Base-by-base conservation (phyloP, 805 yeast genomes). In the Hanseniaspora vineae region DNA sequence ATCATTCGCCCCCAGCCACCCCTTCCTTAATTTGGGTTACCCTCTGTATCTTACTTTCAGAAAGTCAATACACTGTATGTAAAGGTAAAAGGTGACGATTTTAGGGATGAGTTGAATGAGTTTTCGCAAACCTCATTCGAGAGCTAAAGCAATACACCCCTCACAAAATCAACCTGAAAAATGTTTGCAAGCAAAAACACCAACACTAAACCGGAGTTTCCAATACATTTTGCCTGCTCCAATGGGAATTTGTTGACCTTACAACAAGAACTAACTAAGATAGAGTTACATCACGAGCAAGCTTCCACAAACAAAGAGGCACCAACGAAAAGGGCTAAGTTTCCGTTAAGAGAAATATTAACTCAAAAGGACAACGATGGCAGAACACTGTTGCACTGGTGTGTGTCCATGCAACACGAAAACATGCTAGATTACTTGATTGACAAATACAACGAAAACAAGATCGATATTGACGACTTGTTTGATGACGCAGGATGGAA, bases 341-440 rank as follows among this genome's bases (percentile, higher is more conserved):
- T 39, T 9, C 42, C 74, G 44, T 81, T 86, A 8, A 66, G 70
- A 32, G 58, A 68, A 13, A 73, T 76, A 0, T 54, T 72, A 2
- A 46, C 56, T 14, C 69, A 62, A 50, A 42, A 45, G 33, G 97
- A 89, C 61, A 73, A 70, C 2, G 96, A 88, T 57, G 81, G 79
- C 1, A 72, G 97, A 53, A 78, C 84, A 2, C 83, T 96, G 2
- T 66, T 88, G 44, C 94, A 86, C 61, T 89, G 96, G 96, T 96
- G 96, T 1, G 77, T 81, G 29, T 76, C 95, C 1, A 71, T 71
- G 54, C 75, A 76, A 45, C 71, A 80, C 49, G 55, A 65, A 6
- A 78, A 75, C 29, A 68, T 81, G 17, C 77, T 77, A 8, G 50
- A 55, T 0, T 64, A 71, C 14, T 54, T 73, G 35, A 58, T 81